Evolutionary conservation across 2,329 filamentous ascomycete species (phyloP), one percentile per base, ranked within the genome.

Genomic region (Chrysoporthe deuterocubensis): DNA sequence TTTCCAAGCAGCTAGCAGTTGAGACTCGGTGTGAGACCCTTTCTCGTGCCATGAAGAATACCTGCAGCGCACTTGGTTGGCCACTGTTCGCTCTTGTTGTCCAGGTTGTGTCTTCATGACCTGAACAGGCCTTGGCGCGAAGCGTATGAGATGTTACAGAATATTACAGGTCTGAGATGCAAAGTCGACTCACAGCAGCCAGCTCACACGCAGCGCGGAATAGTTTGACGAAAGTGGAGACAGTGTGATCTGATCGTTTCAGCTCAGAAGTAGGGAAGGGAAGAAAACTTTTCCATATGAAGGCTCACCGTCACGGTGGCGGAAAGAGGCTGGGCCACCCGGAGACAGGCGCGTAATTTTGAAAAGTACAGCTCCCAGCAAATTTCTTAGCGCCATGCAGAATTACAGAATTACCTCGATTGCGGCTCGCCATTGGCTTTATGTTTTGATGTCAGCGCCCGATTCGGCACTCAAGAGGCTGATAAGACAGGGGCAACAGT

Each of bases 291-390:
- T 14, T 14, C 50, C 21, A 34, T 26, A 26, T 34, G 13, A 11
- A 2, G 13, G 5, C 14, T 54, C 60, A 62, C 60, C 60, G 60
- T 62, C 46, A 62, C 26, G 14, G 60, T 62, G 60, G 60, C 60
- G 44, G 60, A 52, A 42, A 52, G 60, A 37, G 62, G 62, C 42
- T 44, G 43, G 21, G 26, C 59, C 37, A 21, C 21, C 18, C 57
- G 3, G 43, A 14, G 37, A 14, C 48, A 60, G n/a, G 32, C 37
- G 21, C 57, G 6, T 44, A 60, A 14, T 9, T n/a, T 16, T 57
- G 16, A 37, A 57, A 13, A 21, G 16, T 40, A 11, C 3, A 40
- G 54, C 40, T 7, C n/a, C 14, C 21, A 13, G n/a, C 40, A 44
- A 44, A 44, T 42, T 16, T 44, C 7, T 26, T 44, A 59, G 57